These are phyloP conservation scores for Starmerella stigmatis DNA, from an alignment of 805 yeast species.

Conservation along the genomic window DNA sequence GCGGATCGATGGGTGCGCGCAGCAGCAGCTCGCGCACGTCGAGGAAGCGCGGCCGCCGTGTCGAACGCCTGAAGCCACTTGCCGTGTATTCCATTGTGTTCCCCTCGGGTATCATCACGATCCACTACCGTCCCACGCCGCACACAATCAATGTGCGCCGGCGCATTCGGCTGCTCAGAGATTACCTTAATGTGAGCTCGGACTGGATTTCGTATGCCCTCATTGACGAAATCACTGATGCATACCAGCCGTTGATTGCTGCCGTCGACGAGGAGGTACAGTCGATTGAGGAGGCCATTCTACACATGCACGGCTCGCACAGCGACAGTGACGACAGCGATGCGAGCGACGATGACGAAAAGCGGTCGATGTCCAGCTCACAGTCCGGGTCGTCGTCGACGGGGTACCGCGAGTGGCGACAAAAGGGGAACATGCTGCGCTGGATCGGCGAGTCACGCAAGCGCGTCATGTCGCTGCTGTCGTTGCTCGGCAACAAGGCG, in stretches of 20 bases:
- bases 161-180: constrained; percentile 76
- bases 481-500: constrained; percentile 83
- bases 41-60: constrained; percentile 27
- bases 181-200: constrained; percentile 78
- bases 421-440: constrained; percentile 88
- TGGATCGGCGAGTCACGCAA: constrained; percentile 93
- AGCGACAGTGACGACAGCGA: constrained; percentile 37
- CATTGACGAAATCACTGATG: constrained; percentile 94
- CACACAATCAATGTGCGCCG: constrained; percentile 94
- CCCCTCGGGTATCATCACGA: constrained; percentile 79
- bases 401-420: constrained; percentile 62
- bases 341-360: constrained; percentile 29
- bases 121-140: constrained; percentile 90
- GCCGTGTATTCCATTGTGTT: constrained; percentile 90
- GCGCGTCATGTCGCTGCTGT: constrained; percentile 78
- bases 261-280: constrained; percentile 91
- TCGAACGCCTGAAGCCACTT: constrained; percentile 63
- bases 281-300: constrained; percentile 83
- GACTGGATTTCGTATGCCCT: constrained; percentile 97
- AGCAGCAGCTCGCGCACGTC: constrained; percentile 20
- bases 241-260: constrained; percentile 92
- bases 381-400: constrained; percentile 30
- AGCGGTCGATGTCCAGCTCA: constrained; percentile 23
- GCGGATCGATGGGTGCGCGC: constrained; percentile 16
- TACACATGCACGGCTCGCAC: constrained; percentile 69